These are phyloP conservation scores for Trichosporon asahii DNA, from an alignment of 1,284 basidiomycete genomes.

Conservation along the genomic window DNA sequence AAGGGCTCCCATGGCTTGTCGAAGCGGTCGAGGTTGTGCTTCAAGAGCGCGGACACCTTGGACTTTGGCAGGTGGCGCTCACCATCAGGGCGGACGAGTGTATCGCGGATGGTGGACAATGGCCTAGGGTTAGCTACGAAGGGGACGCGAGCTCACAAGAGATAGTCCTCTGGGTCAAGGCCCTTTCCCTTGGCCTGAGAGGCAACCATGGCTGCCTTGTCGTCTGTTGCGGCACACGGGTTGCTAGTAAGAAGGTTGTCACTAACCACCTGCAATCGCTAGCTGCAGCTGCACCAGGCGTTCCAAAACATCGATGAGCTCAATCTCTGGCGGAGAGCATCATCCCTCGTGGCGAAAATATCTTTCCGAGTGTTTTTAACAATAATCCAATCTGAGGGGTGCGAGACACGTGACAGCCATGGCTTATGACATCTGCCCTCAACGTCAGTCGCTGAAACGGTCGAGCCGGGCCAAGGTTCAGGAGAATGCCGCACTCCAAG, in stretches of 20 bases:
- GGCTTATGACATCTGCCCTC: not conserved
- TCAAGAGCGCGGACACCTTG: conserved; percentile 32
- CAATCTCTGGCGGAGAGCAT: not conserved
- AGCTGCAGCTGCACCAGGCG: not conserved
- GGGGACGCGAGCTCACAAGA: conserved; percentile 16
- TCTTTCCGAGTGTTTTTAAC: not conserved
- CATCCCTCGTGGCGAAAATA: conserved; percentile 1
- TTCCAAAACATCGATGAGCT: conserved; percentile 9
- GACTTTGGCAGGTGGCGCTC: conserved; percentile 24
- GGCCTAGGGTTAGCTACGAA: conserved; percentile 29
- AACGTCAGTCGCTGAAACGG: conserved; percentile 1
- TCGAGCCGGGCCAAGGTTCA: conserved; percentile 1
- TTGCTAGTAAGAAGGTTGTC: not conserved
- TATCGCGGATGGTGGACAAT: conserved; percentile 39
- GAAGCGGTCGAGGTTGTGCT: conserved; percentile 31
- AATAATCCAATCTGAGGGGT: not conserved
- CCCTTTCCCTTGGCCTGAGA: conserved; percentile 8
- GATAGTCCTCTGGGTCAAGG: conserved; percentile 11
- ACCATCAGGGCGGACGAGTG: conserved; percentile 32
- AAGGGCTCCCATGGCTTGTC: conserved; percentile 36
- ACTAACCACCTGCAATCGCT: not conserved
- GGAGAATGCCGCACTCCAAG: not conserved
- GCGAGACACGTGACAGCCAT: not conserved
- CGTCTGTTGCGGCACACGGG: not conserved
- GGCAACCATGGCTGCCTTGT: conserved; percentile 11